Conservation (phyloP, 2,329 filamentous ascomycete genomes). For the Monilinia aucupariae region DNA sequence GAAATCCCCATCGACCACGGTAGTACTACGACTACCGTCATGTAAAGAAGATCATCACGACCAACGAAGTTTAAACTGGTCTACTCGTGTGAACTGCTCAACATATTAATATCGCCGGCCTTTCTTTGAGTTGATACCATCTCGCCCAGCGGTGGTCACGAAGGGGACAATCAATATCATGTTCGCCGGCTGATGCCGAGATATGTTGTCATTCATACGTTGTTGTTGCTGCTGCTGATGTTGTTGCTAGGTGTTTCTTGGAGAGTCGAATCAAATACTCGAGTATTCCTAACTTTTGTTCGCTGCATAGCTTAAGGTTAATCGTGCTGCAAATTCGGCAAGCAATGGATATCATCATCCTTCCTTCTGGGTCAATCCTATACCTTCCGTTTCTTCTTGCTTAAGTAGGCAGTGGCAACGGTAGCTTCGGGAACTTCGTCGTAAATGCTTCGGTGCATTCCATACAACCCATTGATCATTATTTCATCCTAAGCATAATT, state of each 20-base stretch:
- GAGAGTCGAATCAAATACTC: background rate
- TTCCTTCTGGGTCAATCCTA: constrained; percentile 3
- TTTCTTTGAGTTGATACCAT: too few relatives aligned
- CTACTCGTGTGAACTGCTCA: too few relatives aligned
- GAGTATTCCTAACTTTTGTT: background rate
- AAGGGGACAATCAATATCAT: too few relatives aligned
- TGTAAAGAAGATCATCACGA: too few relatives aligned
- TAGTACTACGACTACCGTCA: too few relatives aligned
- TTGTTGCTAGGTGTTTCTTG: background rate
- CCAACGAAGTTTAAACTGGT: too few relatives aligned
- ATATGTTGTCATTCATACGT: background rate
- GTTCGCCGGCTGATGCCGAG: too few relatives aligned
- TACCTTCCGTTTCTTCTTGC: background rate
- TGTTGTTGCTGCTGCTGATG: too few relatives aligned
- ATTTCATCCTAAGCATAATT: background rate
- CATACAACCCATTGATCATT: background rate
- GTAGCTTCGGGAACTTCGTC: too few relatives aligned
- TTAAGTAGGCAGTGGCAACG: background rate
- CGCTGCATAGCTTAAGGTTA: background rate
- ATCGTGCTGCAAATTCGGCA: background rate
- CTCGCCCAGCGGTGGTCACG: too few relatives aligned
- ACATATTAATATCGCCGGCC: too few relatives aligned
- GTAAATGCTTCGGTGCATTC: background rate
- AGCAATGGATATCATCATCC: background rate
- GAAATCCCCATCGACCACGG: too few relatives aligned